These are phyloP conservation scores for Rhizopus stolonifer DNA, from an alignment of 371 early-diverging fungal species.

Conservation along the genomic window DNA sequence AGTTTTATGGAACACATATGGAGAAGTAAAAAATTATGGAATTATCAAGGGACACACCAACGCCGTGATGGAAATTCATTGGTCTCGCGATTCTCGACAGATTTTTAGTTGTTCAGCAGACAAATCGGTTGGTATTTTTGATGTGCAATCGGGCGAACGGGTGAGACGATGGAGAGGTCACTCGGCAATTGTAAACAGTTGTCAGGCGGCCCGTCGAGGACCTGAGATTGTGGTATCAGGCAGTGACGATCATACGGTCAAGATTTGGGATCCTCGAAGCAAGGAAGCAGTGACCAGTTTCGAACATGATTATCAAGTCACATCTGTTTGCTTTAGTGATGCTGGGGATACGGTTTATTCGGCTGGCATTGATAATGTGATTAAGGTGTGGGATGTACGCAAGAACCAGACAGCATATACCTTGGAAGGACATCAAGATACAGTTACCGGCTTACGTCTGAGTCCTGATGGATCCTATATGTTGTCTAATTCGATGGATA, in stretches of 20 bases:
- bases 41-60: constrained; percentile 85
- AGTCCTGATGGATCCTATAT: constrained; percentile 83
- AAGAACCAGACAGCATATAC: constrained; percentile 65
- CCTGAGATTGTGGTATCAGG: constrained; percentile 71
- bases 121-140: constrained; percentile 76
- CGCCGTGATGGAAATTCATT: constrained; percentile 84
- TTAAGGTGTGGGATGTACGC: constrained; percentile 90
- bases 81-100: constrained; percentile 81
- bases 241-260: constrained; percentile 76
- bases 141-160: constrained; percentile 72
- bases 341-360: constrained; percentile 84
- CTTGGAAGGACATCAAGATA: constrained; percentile 85
- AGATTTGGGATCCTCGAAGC: constrained; percentile 76
- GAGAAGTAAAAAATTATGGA: constrained; percentile 87
- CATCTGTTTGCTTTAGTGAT: constrained; percentile 73
- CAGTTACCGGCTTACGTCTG: constrained; percentile 83
- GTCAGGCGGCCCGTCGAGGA: constrained; percentile 63
- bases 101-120: constrained; percentile 79
- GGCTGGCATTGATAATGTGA: constrained; percentile 90
- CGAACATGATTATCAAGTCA: constrained; percentile 74
- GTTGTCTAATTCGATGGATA: constrained; percentile 90
- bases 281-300: constrained; percentile 76
- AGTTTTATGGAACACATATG: constrained; percentile 93
- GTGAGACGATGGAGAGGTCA: constrained; percentile 78
- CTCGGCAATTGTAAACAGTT: constrained; percentile 71